Base-by-base conservation (phyloP, 257 asterid species). In the Solanum medicagineum region DNA sequence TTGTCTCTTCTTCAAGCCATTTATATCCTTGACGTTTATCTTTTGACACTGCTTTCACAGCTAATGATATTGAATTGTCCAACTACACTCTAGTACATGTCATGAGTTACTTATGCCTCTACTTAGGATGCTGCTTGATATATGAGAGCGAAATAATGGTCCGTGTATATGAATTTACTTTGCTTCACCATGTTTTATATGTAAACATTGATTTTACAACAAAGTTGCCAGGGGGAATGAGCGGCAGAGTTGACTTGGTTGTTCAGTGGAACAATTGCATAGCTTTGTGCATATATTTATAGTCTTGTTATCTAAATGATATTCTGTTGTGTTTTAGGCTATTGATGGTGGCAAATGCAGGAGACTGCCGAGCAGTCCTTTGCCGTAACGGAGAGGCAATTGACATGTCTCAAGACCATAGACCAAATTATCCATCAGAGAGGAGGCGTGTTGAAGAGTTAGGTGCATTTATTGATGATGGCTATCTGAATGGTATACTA, bases 321-420 rank as follows among this genome's bases (percentile, higher is more conserved):
- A 2, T 47, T 40, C 8, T 77, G 15, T 51, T 77, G 83, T 13
- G 22, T 73, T 89, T 49, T 92, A 94, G 97, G 96, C 89, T 88
- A 45, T 91, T 95, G 83, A 85, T 95, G 94, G 97, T 95, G 87
- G 98, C 97, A 1, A 95, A 95, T 66, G 97, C 90, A 0, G 98
- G 98, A 54, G 98, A 95, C 69, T 95, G 97, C 87, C 88, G 97
- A 86, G 98, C 98, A 62, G 97, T 95, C 73, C 97, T 95, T 19
- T 91, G 93, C 91, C 91, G 97, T 79, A 93, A 93, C 85, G 97
- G 98, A 10, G 90, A 89, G 89, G 96, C 98, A 3, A 86, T 95
- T 5, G 90, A 93, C 19, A 95, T 95, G 98, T 95, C 98, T 55
- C 97, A 90, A 87, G 98, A 95, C 84, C 97, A 95, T 87, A 87